A percentile compares a stretch with the other conserved stretches of the same genome.
phyloP scores from a whole-genome alignment of 176 grass and related monocot genomes.

The Elymus sibiricus region DNA sequence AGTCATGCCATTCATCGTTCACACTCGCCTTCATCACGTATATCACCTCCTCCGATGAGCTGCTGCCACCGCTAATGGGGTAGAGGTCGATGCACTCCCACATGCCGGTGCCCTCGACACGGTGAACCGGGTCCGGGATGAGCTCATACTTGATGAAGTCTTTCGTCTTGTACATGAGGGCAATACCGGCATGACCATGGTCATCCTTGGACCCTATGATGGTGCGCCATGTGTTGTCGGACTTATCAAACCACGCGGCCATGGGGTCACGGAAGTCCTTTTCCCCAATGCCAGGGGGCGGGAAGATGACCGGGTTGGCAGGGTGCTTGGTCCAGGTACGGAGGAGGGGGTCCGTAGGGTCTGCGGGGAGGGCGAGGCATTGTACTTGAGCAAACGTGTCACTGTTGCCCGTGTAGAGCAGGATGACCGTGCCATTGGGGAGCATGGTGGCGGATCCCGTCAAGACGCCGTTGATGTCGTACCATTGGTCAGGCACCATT shows the following conservation, averaged over 20 bases:
- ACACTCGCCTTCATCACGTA: not conserved
- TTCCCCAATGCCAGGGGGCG: not conserved
- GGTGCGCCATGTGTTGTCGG: not conserved
- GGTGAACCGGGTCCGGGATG: not conserved
- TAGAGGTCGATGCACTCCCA: not conserved
- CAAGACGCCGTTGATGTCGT: not conserved
- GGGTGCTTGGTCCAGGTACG: not conserved
- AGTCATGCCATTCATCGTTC: not conserved
- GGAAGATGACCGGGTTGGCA: not conserved
- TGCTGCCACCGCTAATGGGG: not conserved
- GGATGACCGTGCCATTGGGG: not conserved
- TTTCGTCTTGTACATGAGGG: not conserved
- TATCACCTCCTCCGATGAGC: not conserved
- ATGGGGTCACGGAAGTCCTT: not conserved
- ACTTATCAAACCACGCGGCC: not conserved
- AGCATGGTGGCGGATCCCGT: not conserved
- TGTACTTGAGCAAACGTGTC: not conserved
- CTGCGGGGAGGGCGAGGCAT: not conserved
- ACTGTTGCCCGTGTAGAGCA: not conserved
- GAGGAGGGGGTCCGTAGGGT: not conserved
- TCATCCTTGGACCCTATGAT: not conserved
- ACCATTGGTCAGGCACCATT: not conserved
- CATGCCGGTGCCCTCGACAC: not conserved
- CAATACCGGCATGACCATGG: not conserved
- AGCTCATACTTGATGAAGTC: not conserved